Conservation (phyloP, 345 rosid genomes). For the Salix suchowensis region DNA sequence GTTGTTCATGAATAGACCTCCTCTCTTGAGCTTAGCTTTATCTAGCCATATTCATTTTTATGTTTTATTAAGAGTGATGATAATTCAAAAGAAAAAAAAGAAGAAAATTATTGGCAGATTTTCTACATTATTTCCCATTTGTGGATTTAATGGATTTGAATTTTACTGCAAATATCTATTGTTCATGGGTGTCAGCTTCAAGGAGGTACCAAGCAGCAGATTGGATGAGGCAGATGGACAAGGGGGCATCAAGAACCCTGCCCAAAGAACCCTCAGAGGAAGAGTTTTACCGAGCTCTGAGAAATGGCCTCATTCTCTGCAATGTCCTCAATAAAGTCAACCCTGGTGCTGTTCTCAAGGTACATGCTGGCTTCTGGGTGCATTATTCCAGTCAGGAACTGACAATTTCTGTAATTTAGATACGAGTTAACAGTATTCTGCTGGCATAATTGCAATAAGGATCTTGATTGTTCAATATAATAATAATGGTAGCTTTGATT, state of each 20-base stretch:
- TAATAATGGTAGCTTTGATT: background rate
- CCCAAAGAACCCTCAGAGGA: slow-evolving; percentile 78
- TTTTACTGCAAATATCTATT: background rate
- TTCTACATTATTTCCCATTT: too few relatives aligned
- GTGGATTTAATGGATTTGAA: background rate
- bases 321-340: slow-evolving; percentile 93
- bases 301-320: slow-evolving; percentile 93
- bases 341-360: slow-evolving; percentile 94
- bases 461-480: background rate
- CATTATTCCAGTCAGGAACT: background rate
- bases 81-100: too few relatives aligned
- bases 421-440: background rate
- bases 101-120: too few relatives aligned
- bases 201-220: slow-evolving; percentile 88
- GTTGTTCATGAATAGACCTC: too few relatives aligned
- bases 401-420: background rate
- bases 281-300: slow-evolving; percentile 63
- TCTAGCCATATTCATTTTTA: too few relatives aligned
- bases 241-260: slow-evolving; percentile 48
- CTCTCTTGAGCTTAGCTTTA: too few relatives aligned
- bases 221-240: slow-evolving; percentile 88
- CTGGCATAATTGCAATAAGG: background rate
- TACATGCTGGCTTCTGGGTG: background rate
- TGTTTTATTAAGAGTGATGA: too few relatives aligned
- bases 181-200: slow-evolving; percentile 40